Conservation (phyloP, 805 yeast genomes). For the Nakazawaea sp. region DNA sequence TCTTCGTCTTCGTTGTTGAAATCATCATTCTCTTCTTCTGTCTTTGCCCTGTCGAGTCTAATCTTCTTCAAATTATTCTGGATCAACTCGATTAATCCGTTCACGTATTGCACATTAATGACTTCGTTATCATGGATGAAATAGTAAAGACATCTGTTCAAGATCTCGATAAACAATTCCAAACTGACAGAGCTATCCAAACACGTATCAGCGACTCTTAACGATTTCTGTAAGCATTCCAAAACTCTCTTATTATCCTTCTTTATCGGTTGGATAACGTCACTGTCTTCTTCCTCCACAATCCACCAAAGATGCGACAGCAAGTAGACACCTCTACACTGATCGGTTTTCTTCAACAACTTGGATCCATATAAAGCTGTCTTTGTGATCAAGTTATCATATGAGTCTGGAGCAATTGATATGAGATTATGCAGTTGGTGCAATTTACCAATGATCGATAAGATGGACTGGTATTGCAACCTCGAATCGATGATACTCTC, state of each 20-base stretch:
- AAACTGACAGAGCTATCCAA: slow-evolving; percentile 71
- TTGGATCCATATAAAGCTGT: slow-evolving; percentile 85
- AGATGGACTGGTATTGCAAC: slow-evolving; percentile 40
- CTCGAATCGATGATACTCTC: slow-evolving; percentile 43
- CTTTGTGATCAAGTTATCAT: slow-evolving; percentile 76
- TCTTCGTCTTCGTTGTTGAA: slow-evolving; percentile 16
- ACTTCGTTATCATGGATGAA: slow-evolving; percentile 72
- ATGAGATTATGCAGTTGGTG: slow-evolving; percentile 34
- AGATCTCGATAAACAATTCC: slow-evolving; percentile 83
- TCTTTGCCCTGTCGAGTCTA: slow-evolving; percentile 14
- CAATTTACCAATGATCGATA: slow-evolving; percentile 39
- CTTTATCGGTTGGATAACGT: slow-evolving; percentile 23
- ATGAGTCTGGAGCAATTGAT: slow-evolving; percentile 44
- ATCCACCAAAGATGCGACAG: slow-evolving; percentile 97
- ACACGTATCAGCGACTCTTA: slow-evolving; percentile 90
- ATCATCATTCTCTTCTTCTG: slow-evolving; percentile 14
- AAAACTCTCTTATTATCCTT: slow-evolving; percentile 64
- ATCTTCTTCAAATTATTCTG: slow-evolving; percentile 52
- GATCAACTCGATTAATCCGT: slow-evolving; percentile 81
- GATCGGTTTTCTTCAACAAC: slow-evolving; percentile 86
- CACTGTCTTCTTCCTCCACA: slow-evolving; percentile 38
- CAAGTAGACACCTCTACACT: slow-evolving; percentile 81
- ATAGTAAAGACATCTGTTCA: slow-evolving; percentile 80
- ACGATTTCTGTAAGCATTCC: slow-evolving; percentile 84
- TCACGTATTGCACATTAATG: slow-evolving; percentile 69